phyloP scores from a whole-genome alignment of 148 eudicot species.

The Drosera capensis region DNA sequence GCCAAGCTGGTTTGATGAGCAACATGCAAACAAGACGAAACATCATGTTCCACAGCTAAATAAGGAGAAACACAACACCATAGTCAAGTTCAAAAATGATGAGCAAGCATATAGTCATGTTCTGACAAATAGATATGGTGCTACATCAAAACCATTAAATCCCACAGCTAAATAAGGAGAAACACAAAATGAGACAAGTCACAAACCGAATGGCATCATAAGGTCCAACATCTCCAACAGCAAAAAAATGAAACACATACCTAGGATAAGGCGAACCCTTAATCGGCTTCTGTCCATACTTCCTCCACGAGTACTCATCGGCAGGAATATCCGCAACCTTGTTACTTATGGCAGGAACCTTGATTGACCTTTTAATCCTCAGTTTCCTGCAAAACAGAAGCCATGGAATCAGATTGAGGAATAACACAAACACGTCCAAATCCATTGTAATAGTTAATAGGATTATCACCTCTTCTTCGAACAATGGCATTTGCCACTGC shows the following conservation, averaged over 20 bases:
- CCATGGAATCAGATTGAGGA: slow-evolving; percentile 1
- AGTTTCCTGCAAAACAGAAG: slow-evolving; percentile 22
- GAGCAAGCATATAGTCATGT: too few relatives aligned
- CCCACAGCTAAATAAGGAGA: too few relatives aligned
- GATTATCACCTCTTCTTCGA: slow-evolving; percentile 30
- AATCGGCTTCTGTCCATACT: slow-evolving; percentile 55
- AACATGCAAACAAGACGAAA: too few relatives aligned
- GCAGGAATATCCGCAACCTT: slow-evolving; percentile 45
- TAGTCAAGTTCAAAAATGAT: too few relatives aligned
- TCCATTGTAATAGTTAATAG: background rate
- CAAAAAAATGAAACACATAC: slow-evolving; percentile 11
- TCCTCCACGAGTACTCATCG: slow-evolving; percentile 52
- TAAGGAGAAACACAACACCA: too few relatives aligned
- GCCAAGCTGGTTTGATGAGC: too few relatives aligned
- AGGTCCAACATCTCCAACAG: too few relatives aligned
- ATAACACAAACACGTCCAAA: background rate
- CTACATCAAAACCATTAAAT: too few relatives aligned
- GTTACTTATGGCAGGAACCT: slow-evolving; percentile 47
- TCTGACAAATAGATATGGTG: too few relatives aligned
- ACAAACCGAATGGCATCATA: too few relatives aligned
- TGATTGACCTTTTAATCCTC: slow-evolving; percentile 38
- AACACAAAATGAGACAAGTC: too few relatives aligned
- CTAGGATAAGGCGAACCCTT: slow-evolving; percentile 61
- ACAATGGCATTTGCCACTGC: slow-evolving; percentile 39
- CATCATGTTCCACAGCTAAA: too few relatives aligned